A percentile compares a stretch with the other conserved stretches of the same genome.
These are phyloP conservation scores for Gynochthodes officinalis DNA, from an alignment of 257 asterid genomes.

Conservation along the genomic window DNA sequence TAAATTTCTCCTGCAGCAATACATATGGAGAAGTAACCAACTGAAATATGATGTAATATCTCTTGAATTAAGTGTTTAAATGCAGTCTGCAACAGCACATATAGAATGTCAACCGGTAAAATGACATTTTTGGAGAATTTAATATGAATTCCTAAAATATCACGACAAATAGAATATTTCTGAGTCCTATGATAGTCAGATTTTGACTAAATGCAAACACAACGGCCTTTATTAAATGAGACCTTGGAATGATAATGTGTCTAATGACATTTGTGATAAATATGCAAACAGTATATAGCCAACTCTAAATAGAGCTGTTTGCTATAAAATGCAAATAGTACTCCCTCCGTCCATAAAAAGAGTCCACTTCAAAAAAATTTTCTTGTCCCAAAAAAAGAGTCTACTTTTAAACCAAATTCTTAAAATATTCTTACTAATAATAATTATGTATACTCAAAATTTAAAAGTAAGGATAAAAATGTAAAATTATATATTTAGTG, in stretches of 20 bases:
- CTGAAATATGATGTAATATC: not conserved
- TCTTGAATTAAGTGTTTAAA: not conserved
- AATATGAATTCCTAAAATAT: not conserved
- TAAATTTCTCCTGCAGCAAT: slow-evolving; percentile 74
- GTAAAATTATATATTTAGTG: no score
- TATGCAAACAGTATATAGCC: not conserved
- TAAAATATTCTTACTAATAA: no score
- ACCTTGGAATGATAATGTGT: not conserved
- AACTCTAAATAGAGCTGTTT: not conserved
- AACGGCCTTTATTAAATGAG: not conserved
- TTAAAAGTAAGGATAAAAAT: no score
- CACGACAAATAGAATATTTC: not conserved
- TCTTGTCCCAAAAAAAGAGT: no score
- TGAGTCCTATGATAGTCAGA: not conserved
- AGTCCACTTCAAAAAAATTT: no score
- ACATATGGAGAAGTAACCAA: slow-evolving; percentile 1
- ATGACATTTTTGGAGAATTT: not conserved
- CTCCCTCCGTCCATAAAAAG: no score
- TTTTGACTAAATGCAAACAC: not conserved
- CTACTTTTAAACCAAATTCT: no score
- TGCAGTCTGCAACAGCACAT: not conserved
- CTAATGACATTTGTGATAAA: not conserved
- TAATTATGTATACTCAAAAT: no score
- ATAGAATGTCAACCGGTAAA: not conserved
- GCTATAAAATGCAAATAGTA: not conserved